Evolutionary conservation across 2,329 filamentous ascomycete genomes (phyloP), one percentile per base, ranked within the genome.

Genomic region (Verticillium alfalfae): DNA sequence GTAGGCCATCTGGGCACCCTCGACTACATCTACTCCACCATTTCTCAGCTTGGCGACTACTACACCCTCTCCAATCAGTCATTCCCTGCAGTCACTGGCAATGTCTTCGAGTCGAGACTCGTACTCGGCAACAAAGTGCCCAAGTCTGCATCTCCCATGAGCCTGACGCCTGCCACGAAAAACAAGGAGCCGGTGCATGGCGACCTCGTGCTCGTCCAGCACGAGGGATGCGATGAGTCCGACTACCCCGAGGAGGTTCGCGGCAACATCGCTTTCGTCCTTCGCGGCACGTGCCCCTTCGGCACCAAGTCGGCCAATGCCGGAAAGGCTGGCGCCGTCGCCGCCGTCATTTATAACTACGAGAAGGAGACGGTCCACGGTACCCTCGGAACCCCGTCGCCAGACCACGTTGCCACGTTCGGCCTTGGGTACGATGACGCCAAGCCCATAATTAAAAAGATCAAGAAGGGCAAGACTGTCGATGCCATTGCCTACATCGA

Each of bases 321-420:
- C 6, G 88, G 87, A 52, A 80, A 78, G 57, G 89, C 89, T 1
- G 89, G 90, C 22, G 91, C 91, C 5, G 73, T 85, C 3, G 91
- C 87, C 1, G 89, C 88, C 1, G 76, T 95, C 15, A 80, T 95
- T 58, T 93, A 91, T 76, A 92, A 94, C 78, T 89, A 88, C 66
- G 85, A 86, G 57, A 75, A 81, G 1, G 89, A 85, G 1, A 72
- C 76, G 3, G 75, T 92, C 1, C 80, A 82, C 58, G 91, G 90
- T 49, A 93, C 90, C 1, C 79, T 95, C 3, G 90, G 88, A 12
- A 79, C 77, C 0, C 86, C 88, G 0, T 76, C 77, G 0, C 77
- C 80, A 12, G 68, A 86, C 59, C 84, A 92, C 67, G 79, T 90
- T 5, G 85, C 90, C 0, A 91, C 87, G 1, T 87, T 92, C 62